phyloP scores from a whole-genome alignment of 768 basidiomycete species.

The Hygrophorus pudorinus region DNA sequence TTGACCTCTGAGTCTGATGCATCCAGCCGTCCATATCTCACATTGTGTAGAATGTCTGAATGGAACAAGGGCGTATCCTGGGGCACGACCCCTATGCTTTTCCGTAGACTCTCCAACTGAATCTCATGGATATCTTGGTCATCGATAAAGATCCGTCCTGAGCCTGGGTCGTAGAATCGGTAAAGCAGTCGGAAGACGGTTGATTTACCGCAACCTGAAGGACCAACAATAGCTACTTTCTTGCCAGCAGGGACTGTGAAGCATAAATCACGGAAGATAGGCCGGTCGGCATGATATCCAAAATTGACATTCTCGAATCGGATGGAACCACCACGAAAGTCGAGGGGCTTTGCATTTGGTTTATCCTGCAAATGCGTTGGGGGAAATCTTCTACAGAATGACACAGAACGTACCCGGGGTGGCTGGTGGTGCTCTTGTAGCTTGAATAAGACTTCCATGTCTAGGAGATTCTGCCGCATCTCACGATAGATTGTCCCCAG shows the following conservation, averaged over 20 bases:
- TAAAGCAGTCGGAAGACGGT: constrained; percentile 92
- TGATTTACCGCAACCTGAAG: constrained; percentile 95
- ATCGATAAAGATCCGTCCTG: constrained; percentile 79
- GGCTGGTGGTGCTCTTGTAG: constrained; percentile 75
- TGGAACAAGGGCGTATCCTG: constrained; percentile 99
- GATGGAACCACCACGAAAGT: constrained; percentile 75
- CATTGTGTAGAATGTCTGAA: constrained; percentile 89
- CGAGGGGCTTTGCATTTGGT: constrained; percentile 55
- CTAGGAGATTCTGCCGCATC: constrained; percentile 88
- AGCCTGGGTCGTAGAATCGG: constrained; percentile 83
- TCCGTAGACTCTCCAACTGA: constrained; percentile 62
- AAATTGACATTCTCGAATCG: constrained; percentile 89
- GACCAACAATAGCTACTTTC: constrained; percentile 95
- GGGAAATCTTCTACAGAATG: neutral
- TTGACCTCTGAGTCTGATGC: constrained; percentile 87
- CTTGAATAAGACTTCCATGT: constrained; percentile 95
- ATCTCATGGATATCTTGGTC: constrained; percentile 76
- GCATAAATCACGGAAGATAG: constrained; percentile 80
- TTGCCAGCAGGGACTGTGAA: constrained; percentile 94
- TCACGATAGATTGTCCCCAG: constrained; percentile 96
- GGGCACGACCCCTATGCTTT: constrained; percentile 84
- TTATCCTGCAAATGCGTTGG: constrained; percentile 42
- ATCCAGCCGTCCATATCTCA: constrained; percentile 82
- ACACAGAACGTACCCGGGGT: constrained; percentile 35
- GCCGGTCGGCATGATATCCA: constrained; percentile 83